Conservation (phyloP, 2,329 filamentous ascomycete species). For the Fusarium temperatum region DNA sequence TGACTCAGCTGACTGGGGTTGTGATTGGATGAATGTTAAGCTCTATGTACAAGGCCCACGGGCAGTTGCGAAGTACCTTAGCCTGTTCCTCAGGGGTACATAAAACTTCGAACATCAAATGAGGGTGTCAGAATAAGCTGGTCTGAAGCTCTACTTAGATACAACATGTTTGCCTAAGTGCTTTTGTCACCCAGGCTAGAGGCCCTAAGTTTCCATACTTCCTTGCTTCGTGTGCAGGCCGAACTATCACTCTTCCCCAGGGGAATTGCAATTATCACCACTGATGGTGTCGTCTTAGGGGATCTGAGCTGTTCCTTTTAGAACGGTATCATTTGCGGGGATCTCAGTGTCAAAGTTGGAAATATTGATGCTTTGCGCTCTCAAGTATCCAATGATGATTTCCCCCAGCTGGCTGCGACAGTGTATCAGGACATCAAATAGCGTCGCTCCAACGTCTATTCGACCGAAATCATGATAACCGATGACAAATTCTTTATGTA, state of each 20-base stretch:
- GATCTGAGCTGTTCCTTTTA: neutral
- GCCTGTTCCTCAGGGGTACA: neutral
- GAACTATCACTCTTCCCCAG: neutral
- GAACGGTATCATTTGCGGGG: neutral
- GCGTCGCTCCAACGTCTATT: neutral
- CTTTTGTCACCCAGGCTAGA: neutral
- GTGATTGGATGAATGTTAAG: constrained; percentile 17
- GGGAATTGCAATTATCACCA: neutral
- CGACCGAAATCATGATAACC: neutral
- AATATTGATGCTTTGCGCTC: neutral
- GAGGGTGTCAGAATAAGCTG: neutral
- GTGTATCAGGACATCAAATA: neutral
- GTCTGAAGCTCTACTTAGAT: neutral
- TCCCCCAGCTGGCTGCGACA: neutral
- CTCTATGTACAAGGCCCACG: neutral
- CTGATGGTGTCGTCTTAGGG: neutral
- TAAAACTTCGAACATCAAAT: neutral
- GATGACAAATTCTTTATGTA: neutral
- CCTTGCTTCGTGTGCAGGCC: neutral
- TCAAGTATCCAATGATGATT: neutral
- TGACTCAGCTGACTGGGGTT: constrained; percentile 27
- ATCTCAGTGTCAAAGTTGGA: neutral
- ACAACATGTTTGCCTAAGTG: neutral
- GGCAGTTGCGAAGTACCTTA: neutral
- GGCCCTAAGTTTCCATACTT: neutral